Percentiles rank a stretch among this genome's conserved stretches.
phyloP scores from a whole-genome alignment of 2,329 filamentous ascomycete genomes.

The Colletotrichum acutatum region DNA sequence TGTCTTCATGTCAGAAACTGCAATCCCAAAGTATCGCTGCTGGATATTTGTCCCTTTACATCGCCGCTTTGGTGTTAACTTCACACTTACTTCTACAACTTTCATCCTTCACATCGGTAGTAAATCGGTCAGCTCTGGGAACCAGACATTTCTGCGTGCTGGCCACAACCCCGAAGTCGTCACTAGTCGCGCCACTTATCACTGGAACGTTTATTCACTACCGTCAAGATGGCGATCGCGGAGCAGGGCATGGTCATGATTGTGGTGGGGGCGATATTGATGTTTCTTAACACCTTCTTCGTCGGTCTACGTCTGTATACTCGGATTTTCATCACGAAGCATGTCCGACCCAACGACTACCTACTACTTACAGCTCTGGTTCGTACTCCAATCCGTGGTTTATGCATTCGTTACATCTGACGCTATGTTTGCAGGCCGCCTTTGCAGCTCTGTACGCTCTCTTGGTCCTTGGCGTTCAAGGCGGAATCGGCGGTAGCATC shows the following conservation, averaged over 20 bases:
- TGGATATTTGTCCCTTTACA: too few species aligned
- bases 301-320: conserved; percentile 26
- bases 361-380: conserved; percentile 14
- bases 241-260: conserved; percentile 1
- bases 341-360: neutral
- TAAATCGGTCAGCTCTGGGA: neutral
- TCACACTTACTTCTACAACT: neutral
- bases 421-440: neutral
- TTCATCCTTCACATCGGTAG: neutral
- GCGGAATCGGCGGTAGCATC: conserved; percentile 15
- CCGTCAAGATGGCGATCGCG: conserved; percentile 5
- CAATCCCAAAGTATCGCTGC: neutral
- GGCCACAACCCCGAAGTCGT: neutral
- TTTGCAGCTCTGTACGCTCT: conserved; percentile 22
- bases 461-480: conserved; percentile 4
- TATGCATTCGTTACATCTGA: neutral
- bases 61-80: too few species aligned
- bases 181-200: neutral
- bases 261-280: conserved; percentile 9
- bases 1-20: neutral
- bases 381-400: neutral
- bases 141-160: neutral
- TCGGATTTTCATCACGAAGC: neutral
- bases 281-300: conserved; percentile 20
- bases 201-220: neutral